phyloP scores from a whole-genome alignment of 1,284 basidiomycete genomes.

The Cutaneotrichosporon sp. region DNA sequence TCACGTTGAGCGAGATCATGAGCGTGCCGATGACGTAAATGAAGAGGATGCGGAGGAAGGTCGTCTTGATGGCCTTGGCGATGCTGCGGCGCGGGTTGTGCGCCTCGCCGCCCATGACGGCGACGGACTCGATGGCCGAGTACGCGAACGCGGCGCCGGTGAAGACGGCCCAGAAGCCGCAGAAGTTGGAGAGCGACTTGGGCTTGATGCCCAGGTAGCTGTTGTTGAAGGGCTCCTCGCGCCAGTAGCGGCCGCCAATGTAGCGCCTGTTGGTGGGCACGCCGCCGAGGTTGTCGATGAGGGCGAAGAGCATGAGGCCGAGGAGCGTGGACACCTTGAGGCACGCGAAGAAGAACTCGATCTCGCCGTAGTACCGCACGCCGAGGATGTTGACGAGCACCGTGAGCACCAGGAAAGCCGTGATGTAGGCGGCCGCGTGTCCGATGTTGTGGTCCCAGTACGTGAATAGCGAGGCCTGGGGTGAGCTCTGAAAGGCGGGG shows the following conservation, averaged over 20 bases:
- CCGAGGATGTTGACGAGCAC: slow-evolving; percentile 20
- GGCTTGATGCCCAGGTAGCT: slow-evolving; percentile 29
- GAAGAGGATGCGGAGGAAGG: slow-evolving; percentile 67
- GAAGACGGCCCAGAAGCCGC: slow-evolving; percentile 65
- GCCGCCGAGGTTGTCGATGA: slow-evolving; percentile 71
- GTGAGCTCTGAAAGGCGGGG: neutral
- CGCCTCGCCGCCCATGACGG: slow-evolving; percentile 54
- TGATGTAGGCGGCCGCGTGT: slow-evolving; percentile 22
- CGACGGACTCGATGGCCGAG: slow-evolving; percentile 51
- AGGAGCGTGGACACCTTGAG: slow-evolving; percentile 70
- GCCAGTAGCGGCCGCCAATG: slow-evolving; percentile 61
- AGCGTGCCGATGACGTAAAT: slow-evolving; percentile 58
- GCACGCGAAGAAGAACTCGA: slow-evolving; percentile 57
- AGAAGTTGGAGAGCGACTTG: slow-evolving; percentile 51
- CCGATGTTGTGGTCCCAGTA: slow-evolving; percentile 66
- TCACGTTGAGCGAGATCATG: slow-evolving; percentile 49
- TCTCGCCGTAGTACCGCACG: slow-evolving; percentile 43
- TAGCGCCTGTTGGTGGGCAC: slow-evolving; percentile 61
- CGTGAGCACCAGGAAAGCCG: slow-evolving; percentile 18
- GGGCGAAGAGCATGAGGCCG: slow-evolving; percentile 61
- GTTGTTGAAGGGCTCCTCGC: slow-evolving; percentile 57
- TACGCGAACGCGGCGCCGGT: slow-evolving; percentile 40
- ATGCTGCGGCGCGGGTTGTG: slow-evolving; percentile 69
- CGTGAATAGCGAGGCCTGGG: slow-evolving; percentile 63
- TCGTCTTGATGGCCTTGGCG: slow-evolving; percentile 68